Evolutionary conservation across 2,329 filamentous ascomycete genomes (phyloP), one percentile per base, ranked within the genome.

Genomic region (Colletotrichum liriopes): DNA sequence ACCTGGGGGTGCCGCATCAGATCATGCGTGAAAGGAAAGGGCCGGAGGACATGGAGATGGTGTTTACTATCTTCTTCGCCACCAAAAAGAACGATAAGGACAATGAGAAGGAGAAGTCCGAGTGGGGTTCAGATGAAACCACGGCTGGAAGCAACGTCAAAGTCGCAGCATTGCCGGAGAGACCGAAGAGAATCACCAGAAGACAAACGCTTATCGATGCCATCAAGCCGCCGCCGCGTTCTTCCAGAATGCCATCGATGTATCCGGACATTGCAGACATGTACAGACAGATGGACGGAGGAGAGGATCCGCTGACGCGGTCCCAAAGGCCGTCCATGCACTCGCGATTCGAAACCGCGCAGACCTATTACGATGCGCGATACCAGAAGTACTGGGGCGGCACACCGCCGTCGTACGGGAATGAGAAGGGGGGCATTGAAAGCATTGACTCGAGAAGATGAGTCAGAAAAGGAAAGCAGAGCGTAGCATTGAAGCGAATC

Each of bases 21-120:
- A 74, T 76, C 62, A 68, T 76, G 71, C 66, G 58, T 16, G 67
- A 63, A 41, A 66, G 66, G 7, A 71, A 60, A 43, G 65, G 69
- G 0, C 52, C 69, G 11, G 69, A 66, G 14, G 65, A 67, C 23
- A 64, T 52, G 60, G 62, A 69, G 43, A 71, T 67, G 62, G 67
- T 73, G 9, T 70, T 73, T 23, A 55, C 67, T 11, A 65, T 74
- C 35, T 74, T 74, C 60, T 74, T 73, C 35, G 67, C 65, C 6
- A 69, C 56, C 5, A 68, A 52, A n/a, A 51, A 41, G 43, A 49
- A 51, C 14, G n/a, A 43, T 3, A 41, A 54, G 5, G 18, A 51
- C 35, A 55, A 65, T 4, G 43, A 41, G 26, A 45, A 66, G 29
- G 45, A 37, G 45, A 58, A 52, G 3, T 8, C 32, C 6, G 32